Percentiles rank a stretch among this genome's conserved stretches.
Evolutionary conservation across 179 eudicot species (phyloP).

Genomic region (Camellia oleifera): DNA sequence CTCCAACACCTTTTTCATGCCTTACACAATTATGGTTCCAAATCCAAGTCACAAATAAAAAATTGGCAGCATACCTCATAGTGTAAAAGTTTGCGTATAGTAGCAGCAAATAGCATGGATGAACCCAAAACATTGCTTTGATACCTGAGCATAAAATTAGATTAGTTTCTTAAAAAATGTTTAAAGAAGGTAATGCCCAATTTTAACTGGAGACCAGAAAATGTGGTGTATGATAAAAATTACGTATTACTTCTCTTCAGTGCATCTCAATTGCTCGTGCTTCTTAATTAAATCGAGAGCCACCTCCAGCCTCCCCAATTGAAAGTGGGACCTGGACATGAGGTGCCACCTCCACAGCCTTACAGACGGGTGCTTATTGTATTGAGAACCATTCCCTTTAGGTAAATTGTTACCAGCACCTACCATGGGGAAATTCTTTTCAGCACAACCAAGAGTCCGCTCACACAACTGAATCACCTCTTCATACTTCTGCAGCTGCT

Average conservation of each 20-base stretch:
- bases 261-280: constrained; percentile 44
- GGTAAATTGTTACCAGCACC: neutral
- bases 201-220: neutral
- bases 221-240: neutral
- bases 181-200: too few species aligned
- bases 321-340: constrained; percentile 56
- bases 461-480: constrained; percentile 65
- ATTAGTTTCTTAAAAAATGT: neutral
- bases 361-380: constrained; percentile 8
- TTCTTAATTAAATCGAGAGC: constrained; percentile 57
- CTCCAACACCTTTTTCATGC: too few species aligned
- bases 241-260: constrained; percentile 43
- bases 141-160: neutral
- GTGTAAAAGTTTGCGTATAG: neutral
- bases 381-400: constrained; percentile 1
- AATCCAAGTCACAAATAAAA: neutral
- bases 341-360: constrained; percentile 53
- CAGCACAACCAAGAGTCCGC: constrained; percentile 54
- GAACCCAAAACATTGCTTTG: neutral
- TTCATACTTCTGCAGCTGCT: constrained; percentile 57
- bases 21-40: neutral
- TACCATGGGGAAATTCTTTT: constrained; percentile 39
- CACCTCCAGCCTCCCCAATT: constrained; percentile 62
- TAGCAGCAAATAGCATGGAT: neutral
- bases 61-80: neutral